Base-by-base conservation (phyloP, 2,329 filamentous ascomycete genomes). In the Hymenoscyphus occultus region DNA sequence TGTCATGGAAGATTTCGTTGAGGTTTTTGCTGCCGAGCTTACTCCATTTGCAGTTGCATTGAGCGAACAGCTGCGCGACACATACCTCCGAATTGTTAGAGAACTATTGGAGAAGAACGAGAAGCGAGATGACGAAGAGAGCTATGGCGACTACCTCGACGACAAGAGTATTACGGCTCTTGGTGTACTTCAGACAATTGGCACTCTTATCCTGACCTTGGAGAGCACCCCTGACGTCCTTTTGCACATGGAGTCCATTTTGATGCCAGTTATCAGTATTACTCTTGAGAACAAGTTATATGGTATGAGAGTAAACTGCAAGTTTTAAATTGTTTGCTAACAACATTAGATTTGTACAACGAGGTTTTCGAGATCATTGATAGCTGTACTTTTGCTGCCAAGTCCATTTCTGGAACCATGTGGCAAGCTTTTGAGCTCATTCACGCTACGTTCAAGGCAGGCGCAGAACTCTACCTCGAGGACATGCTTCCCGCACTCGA, bases 1-100 rank as follows among this genome's bases (percentile, higher is more conserved):
- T 74, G 95, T 99, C 48, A 99, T 99, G 95, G 95, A 99, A 78
- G 95, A 99, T 75, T 99, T 99, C 75, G 95, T 99, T 57, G 95
- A 99, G 78, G 93, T 98, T 2, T 99, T 99, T 75, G 94, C 95
- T n/a, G 86, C 92, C 2, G 95, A 99, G 77, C 84, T 99, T 58
- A 98, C 95, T 5, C 95, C 95, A 2, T 99, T 99, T 74, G 95
- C 95, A 12, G 94, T 99, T 39, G 95, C 95, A 4, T 83, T 99
- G 3, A 97, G 93, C 74, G 93, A 98, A 79, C 95, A 99, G 78
- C 83, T 99, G 59, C 89, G 94, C 56, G 95, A 99, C 74, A 99
- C 95, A 0, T 99, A 99, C 74, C 84, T 99, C 70, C 87, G 95
- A 64, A 97, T 99, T 69, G 90, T 99, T 59, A 86, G 91, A 51